phyloP scores from a whole-genome alignment of 1,139 yeast species.

The Meyerozyma carpophila region DNA sequence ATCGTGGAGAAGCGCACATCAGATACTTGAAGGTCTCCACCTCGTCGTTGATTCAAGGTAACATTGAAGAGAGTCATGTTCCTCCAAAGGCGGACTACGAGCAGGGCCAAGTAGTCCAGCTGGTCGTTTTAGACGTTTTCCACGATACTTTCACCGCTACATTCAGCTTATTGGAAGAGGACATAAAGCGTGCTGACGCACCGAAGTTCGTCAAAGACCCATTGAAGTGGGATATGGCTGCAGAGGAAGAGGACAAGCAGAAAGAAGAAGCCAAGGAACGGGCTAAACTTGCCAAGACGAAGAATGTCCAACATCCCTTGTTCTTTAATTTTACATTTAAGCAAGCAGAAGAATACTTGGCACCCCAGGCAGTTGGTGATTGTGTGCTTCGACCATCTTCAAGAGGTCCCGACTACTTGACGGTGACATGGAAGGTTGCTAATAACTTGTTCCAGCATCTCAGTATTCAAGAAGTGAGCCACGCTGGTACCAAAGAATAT shows the following conservation, averaged over 20 bases:
- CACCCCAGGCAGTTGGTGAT: constrained; percentile 86
- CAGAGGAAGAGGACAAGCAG: constrained; percentile 64
- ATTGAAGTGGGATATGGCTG: constrained; percentile 76
- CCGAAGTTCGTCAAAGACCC: constrained; percentile 51
- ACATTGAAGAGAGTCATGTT: constrained; percentile 60
- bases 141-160: constrained; percentile 71
- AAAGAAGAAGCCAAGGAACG: constrained; percentile 55
- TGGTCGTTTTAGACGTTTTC: constrained; percentile 65
- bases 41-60: constrained; percentile 72
- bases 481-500: constrained; percentile 56
- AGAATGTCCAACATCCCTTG: constrained; percentile 88
- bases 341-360: constrained; percentile 92
- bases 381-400: constrained; percentile 94
- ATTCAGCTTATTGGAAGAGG: constrained; percentile 64
- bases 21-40: constrained; percentile 57
- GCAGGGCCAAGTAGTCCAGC: constrained; percentile 82
- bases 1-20: constrained; percentile 26
- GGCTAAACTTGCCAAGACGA: constrained; percentile 47
- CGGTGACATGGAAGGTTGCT: constrained; percentile 95
- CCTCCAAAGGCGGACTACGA: constrained; percentile 47
- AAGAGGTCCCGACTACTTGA: constrained; percentile 79
- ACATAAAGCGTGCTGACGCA: constrained; percentile 53
- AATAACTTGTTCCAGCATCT: constrained; percentile 88
- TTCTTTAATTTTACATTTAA: constrained; percentile 76
- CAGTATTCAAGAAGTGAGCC: constrained; percentile 67